A percentile compares a stretch with the other conserved stretches of the same genome.
Evolutionary conservation across 108 stramenopile genomes (phyloP).

Genomic region (Cyclotella baltica): DNA sequence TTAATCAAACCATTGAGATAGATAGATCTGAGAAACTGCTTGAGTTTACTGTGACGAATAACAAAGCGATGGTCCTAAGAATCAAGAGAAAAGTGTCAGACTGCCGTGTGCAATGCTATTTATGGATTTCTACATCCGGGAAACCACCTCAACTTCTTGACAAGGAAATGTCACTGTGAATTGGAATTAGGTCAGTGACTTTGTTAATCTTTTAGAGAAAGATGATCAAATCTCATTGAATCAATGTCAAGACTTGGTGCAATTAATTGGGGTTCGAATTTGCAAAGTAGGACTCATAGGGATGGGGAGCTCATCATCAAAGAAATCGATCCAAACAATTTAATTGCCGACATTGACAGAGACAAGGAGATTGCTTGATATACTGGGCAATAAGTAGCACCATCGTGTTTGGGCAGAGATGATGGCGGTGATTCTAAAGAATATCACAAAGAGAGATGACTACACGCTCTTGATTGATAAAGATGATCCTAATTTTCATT

Average conservation of each 20-base stretch:
- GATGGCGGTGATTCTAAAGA: background rate
- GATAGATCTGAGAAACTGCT: background rate
- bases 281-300: background rate
- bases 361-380: background rate
- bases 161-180: background rate
- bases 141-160: background rate
- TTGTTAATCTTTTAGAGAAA: background rate
- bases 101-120: background rate
- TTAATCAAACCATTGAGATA: background rate
- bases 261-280: background rate
- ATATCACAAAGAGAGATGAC: background rate
- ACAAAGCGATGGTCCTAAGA: background rate
- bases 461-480: background rate
- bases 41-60: background rate
- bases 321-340: background rate
- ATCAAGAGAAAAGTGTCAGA: background rate
- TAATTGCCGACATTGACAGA: background rate
- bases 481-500: background rate
- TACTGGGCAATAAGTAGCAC: background rate
- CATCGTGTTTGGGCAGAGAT: background rate
- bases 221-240: background rate
- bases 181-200: background rate
- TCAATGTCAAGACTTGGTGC: background rate
- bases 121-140: background rate
- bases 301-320: background rate